These are phyloP conservation scores for Kodamaea sp. DNA, from an alignment of 1,139 yeast species.

Conservation along the genomic window DNA sequence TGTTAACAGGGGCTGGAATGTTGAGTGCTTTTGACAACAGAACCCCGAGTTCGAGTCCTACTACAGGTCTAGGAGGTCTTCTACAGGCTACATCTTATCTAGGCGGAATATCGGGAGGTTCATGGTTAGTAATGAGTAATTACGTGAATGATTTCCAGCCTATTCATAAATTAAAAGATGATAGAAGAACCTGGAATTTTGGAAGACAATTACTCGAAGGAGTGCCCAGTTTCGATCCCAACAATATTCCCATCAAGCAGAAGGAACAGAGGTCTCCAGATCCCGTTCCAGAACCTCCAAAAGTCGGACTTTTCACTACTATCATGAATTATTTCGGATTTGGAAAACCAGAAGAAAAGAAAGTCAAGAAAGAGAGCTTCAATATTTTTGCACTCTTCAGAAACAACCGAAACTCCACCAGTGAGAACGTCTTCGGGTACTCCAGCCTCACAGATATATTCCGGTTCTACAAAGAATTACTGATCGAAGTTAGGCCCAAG, in stretches of 20 bases:
- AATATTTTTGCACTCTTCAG: background rate
- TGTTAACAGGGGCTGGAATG: conserved; percentile 67
- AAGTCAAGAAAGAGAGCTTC: background rate
- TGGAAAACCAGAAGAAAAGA: background rate
- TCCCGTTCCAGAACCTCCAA: background rate
- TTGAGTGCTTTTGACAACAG: conserved; percentile 54
- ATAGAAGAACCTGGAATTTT: conserved; percentile 39
- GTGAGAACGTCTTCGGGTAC: conserved; percentile 3
- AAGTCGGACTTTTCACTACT: conserved; percentile 11
- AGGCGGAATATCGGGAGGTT: conserved; percentile 71
- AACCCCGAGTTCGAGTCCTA: conserved; percentile 30
- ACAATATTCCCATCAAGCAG: conserved; percentile 6
- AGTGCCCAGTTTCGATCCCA: conserved; percentile 48
- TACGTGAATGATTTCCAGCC: conserved; percentile 49
- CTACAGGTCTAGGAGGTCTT: conserved; percentile 45
- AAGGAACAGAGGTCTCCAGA: background rate
- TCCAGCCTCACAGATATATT: conserved; percentile 31
- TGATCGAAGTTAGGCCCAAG: conserved; percentile 52
- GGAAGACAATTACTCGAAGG: conserved; percentile 56
- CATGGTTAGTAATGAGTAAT: conserved; percentile 59
- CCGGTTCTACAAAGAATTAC: conserved; percentile 51
- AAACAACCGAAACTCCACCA: background rate
- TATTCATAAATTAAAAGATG: conserved; percentile 31
- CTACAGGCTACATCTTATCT: conserved; percentile 56
- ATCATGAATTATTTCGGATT: conserved; percentile 15